Percentiles rank a stretch among this genome's conserved stretches.
Evolutionary conservation across 2,329 filamentous ascomycete species (phyloP).

Genomic region (Lasiodiplodia citricola): DNA sequence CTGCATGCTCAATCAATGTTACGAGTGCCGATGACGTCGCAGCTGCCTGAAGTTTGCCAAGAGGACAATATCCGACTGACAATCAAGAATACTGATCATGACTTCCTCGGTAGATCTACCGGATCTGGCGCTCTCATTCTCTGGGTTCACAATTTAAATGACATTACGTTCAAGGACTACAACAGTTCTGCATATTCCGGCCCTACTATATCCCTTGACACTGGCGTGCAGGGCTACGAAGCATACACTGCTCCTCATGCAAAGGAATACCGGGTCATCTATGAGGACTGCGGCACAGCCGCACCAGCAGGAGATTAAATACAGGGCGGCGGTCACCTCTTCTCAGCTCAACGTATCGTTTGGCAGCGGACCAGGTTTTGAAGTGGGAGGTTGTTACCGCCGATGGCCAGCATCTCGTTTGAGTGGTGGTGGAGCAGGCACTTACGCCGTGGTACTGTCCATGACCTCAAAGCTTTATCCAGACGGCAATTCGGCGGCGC

Average conservation of each 20-base stretch:
- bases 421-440: slow-evolving; percentile 39
- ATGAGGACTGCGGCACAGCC: slow-evolving; percentile 40
- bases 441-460: slow-evolving; percentile 39
- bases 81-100: slow-evolving; percentile 45
- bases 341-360: slow-evolving; percentile 28
- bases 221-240: slow-evolving; percentile 41
- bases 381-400: slow-evolving; percentile 41
- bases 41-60: slow-evolving; percentile 36
- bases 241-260: slow-evolving; percentile 33
- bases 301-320: slow-evolving; percentile 40
- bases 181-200: slow-evolving; percentile 33
- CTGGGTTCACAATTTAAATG: slow-evolving; percentile 44
- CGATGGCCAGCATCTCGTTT: slow-evolving; percentile 36
- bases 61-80: slow-evolving; percentile 40
- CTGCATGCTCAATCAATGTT: slow-evolving; percentile 3
- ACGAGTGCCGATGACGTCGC: slow-evolving; percentile 28
- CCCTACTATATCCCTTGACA: slow-evolving; percentile 38
- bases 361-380: slow-evolving; percentile 39
- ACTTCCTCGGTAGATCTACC: slow-evolving; percentile 42
- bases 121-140: slow-evolving; percentile 40
- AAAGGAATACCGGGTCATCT: slow-evolving; percentile 33
- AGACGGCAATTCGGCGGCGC: slow-evolving; percentile 34
- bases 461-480: slow-evolving; percentile 38
- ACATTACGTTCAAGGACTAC: slow-evolving; percentile 39
- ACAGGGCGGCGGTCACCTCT: slow-evolving; percentile 38